phyloP scores from a whole-genome alignment of 495 filamentous ascomycete genomes.

The Cudoniella acicularis region DNA sequence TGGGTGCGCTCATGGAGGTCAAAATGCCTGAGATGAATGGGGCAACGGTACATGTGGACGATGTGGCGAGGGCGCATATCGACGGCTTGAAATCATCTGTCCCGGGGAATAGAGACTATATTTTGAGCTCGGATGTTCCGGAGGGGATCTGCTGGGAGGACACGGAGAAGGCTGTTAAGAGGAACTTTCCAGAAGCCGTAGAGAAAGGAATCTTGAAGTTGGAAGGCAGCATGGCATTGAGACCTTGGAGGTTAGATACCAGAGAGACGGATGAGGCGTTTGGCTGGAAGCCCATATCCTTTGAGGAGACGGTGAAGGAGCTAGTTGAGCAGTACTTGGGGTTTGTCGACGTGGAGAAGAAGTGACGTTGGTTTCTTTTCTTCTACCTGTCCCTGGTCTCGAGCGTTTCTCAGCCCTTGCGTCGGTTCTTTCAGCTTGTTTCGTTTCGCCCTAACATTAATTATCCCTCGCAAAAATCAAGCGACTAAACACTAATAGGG shows the following conservation, averaged over 20 bases:
- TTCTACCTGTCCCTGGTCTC: background rate
- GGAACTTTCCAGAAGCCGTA: conserved; percentile 38
- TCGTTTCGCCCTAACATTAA: no score
- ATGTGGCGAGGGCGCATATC: conserved; percentile 42
- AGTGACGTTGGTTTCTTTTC: background rate
- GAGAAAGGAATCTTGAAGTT: conserved; percentile 33
- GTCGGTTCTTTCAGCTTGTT: no score
- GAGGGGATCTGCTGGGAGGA: conserved; percentile 41
- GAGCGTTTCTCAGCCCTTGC: background rate
- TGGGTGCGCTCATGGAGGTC: conserved; percentile 26
- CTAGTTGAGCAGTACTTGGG: conserved; percentile 33
- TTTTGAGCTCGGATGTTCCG: conserved; percentile 26
- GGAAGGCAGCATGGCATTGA: conserved; percentile 33
- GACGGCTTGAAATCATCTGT: conserved; percentile 34
- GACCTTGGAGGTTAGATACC: conserved; percentile 38
- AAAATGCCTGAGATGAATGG: conserved; percentile 32
- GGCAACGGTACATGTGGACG: conserved; percentile 38
- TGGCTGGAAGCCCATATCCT: conserved; percentile 39
- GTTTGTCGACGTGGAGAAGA: conserved; percentile 19
- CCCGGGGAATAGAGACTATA: conserved; percentile 36
- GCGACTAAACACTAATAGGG: no score
- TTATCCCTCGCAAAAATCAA: no score
- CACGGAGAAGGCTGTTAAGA: conserved; percentile 31
- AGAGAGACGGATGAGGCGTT: conserved; percentile 39
- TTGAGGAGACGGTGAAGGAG: conserved; percentile 43